These are phyloP conservation scores for Trapa bicornis DNA, from an alignment of 345 rosid genomes.

Conservation along the genomic window DNA sequence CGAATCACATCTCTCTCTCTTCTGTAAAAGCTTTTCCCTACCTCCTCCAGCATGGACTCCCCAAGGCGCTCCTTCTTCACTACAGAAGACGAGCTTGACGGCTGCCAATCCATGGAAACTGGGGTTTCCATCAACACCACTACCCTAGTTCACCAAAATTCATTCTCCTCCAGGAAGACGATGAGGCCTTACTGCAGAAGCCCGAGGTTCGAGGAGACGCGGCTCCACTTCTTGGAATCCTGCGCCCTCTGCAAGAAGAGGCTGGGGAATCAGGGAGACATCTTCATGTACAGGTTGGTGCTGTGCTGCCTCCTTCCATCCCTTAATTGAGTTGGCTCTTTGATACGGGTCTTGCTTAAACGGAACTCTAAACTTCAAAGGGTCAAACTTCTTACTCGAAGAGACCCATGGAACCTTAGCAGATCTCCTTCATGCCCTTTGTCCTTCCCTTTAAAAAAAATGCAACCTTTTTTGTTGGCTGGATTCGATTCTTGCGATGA, in stretches of 20 bases:
- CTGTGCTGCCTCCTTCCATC: too few relatives aligned
- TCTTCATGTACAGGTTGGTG: constrained; percentile 71
- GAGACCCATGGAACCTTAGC: neutral
- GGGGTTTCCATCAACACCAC: constrained; percentile 29
- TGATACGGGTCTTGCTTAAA: too few relatives aligned
- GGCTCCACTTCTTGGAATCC: constrained; percentile 53
- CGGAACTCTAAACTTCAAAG: too few relatives aligned
- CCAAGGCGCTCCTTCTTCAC: constrained; percentile 33
- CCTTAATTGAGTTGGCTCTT: too few relatives aligned
- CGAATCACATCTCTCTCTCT: neutral
- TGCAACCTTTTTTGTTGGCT: neutral
- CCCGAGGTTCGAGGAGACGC: constrained; percentile 44
- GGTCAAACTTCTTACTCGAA: too few relatives aligned
- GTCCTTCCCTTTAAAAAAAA: neutral
- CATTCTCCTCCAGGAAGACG: neutral
- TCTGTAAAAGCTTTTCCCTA: neutral
- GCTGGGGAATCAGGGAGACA: constrained; percentile 57
- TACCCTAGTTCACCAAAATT: neutral
- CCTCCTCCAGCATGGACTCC: neutral
- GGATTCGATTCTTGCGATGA: constrained; percentile 4
- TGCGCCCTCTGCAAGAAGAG: constrained; percentile 68
- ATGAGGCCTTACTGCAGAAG: constrained; percentile 38
- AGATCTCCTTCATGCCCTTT: neutral
- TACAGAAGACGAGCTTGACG: constrained; percentile 28
- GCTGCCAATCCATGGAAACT: constrained; percentile 39